Evolutionary conservation across 2,329 filamentous ascomycete genomes (phyloP).

Genomic region (Chalaropsis ovoidea): DNA sequence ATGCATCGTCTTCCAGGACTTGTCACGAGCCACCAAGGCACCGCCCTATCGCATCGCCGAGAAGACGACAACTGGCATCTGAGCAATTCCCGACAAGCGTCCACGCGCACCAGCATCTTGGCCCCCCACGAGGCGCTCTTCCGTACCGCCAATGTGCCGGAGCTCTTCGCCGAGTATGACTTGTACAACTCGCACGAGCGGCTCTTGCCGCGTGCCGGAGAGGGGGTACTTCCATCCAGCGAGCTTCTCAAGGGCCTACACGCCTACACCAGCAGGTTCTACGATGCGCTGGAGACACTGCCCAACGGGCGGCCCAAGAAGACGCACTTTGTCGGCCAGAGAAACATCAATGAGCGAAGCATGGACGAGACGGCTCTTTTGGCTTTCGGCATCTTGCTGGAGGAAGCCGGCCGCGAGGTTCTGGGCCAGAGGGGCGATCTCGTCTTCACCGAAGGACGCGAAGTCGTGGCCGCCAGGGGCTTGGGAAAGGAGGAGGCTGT

Average conservation of each 20-base stretch:
- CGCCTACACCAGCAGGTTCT: conserved; percentile 57
- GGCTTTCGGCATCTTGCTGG: conserved; percentile 63
- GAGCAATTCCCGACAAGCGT: not conserved
- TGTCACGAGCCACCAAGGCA: conserved; percentile 15
- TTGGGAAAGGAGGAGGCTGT: not conserved
- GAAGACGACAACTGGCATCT: conserved; percentile 10
- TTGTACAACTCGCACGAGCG: conserved; percentile 57
- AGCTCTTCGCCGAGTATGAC: conserved; percentile 59
- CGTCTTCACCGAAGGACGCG: conserved; percentile 55
- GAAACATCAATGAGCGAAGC: conserved; percentile 44
- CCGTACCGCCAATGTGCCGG: conserved; percentile 51
- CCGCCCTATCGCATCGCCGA: conserved; percentile 1
- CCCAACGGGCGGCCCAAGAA: conserved; percentile 23
- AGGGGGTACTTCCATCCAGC: conserved; percentile 51
- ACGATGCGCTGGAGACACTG: conserved; percentile 37
- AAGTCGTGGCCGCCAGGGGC: conserved; percentile 24
- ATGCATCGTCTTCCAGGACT: conserved; percentile 18
- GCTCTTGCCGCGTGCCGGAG: conserved; percentile 39
- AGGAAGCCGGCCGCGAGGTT: conserved; percentile 54
- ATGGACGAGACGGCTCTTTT: conserved; percentile 72
- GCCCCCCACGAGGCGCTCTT: conserved; percentile 65
- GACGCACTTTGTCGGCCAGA: conserved; percentile 26
- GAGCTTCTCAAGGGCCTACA: conserved; percentile 62
- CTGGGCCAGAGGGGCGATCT: conserved; percentile 58
- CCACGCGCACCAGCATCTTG: conserved; percentile 30